Conservation (phyloP, 129 eudicot genomes). For the Helichrysum umbraculigerum region DNA sequence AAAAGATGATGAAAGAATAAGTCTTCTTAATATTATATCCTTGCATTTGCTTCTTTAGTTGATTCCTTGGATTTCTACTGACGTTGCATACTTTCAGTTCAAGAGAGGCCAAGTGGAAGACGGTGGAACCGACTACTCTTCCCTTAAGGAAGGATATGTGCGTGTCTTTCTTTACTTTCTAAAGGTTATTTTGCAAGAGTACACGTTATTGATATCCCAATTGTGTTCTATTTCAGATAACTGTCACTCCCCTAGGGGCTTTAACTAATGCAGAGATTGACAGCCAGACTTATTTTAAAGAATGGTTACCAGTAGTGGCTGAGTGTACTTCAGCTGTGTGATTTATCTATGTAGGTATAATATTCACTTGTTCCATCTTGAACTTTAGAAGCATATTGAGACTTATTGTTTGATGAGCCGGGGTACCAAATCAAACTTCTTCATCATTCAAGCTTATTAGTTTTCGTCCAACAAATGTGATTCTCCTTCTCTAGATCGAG, state of each 20-base stretch:
- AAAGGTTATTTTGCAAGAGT: background rate
- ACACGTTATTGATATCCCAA: background rate
- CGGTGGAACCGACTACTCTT: constrained; percentile 53
- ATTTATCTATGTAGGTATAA: constrained; percentile 21
- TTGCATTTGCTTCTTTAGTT: too few relatives aligned
- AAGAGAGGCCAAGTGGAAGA: constrained; percentile 52
- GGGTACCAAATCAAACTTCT: too few relatives aligned
- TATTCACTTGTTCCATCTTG: background rate
- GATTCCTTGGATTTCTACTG: too few relatives aligned
- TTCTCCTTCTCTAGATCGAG: too few relatives aligned
- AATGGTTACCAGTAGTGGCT: constrained; percentile 54
- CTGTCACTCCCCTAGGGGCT: constrained; percentile 81
- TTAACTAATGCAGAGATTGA: constrained; percentile 65
- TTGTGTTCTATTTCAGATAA: constrained; percentile 58
- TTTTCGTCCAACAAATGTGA: too few relatives aligned
- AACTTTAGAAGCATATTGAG: too few relatives aligned
- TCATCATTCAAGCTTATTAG: too few relatives aligned
- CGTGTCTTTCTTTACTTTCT: constrained; percentile 10
- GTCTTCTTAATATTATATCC: too few relatives aligned
- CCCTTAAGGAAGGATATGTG: constrained; percentile 78
- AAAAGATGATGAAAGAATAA: too few relatives aligned
- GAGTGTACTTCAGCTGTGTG: constrained; percentile 53
- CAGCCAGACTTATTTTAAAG: constrained; percentile 48
- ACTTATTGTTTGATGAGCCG: too few relatives aligned
- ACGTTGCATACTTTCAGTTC: constrained; percentile 37